These are phyloP conservation scores for Drosera spatulata DNA, from an alignment of 179 eudicot genomes.

Conservation along the genomic window DNA sequence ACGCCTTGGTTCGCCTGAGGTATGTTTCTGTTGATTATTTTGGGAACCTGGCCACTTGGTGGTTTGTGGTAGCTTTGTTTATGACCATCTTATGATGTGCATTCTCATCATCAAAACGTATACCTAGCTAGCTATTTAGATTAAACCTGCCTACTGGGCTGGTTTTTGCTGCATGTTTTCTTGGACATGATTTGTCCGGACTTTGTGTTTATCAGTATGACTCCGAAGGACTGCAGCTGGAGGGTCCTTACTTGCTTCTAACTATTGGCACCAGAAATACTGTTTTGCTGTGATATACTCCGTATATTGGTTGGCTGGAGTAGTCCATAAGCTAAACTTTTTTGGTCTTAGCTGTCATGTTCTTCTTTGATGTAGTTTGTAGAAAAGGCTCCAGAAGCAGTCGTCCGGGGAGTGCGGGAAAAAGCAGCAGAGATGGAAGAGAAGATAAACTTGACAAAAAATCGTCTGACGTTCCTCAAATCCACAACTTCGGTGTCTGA, in stretches of 20 bases:
- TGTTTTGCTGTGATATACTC: too few species aligned
- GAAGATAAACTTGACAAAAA: slow-evolving; percentile 70
- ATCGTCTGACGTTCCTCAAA: slow-evolving; percentile 63
- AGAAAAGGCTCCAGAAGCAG: slow-evolving; percentile 84
- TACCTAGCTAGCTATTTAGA: neutral
- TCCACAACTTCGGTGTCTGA: slow-evolving; percentile 47
- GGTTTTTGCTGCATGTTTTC: neutral
- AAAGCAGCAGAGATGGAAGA: slow-evolving; percentile 80
- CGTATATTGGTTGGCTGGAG: too few species aligned
- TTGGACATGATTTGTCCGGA: neutral
- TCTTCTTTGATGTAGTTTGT: slow-evolving; percentile 38
- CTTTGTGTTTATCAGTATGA: too few species aligned
- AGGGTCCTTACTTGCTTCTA: too few species aligned
- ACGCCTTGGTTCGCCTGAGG: slow-evolving; percentile 69
- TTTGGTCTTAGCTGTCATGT: neutral
- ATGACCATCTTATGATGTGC: neutral
- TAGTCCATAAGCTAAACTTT: slow-evolving; percentile 3
- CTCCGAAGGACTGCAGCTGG: too few species aligned
- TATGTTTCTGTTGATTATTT: slow-evolving; percentile 10
- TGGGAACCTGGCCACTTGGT: neutral
- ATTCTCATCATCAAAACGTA: neutral
- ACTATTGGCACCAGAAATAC: too few species aligned
- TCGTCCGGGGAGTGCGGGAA: slow-evolving; percentile 61
- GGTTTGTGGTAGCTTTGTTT: neutral
- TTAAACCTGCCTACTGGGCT: neutral